A percentile compares a stretch with the other conserved stretches of the same genome.
Evolutionary conservation across 164 flowering plant species (phyloP).

Genomic region (Amborella trichopoda): DNA sequence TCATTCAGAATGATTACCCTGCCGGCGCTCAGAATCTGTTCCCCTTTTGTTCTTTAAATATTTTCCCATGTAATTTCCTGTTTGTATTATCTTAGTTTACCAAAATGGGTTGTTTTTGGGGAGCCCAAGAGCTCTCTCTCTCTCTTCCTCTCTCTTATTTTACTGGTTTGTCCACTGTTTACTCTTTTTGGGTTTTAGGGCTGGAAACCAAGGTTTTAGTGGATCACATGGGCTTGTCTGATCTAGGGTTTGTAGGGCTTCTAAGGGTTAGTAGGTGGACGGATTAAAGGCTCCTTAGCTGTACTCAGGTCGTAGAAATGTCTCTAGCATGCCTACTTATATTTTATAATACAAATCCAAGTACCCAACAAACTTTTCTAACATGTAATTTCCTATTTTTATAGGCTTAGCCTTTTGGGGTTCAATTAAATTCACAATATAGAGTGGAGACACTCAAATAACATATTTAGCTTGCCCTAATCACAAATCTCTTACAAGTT

Average conservation of each 20-base stretch:
- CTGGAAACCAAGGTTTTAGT: slow-evolving; percentile 31
- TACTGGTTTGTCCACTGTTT: no score
- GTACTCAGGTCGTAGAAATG: no score
- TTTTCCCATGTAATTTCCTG: not conserved
- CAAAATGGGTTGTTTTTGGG: not conserved
- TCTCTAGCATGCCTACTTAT: no score
- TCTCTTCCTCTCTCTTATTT: not conserved
- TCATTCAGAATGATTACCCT: slow-evolving; percentile 54
- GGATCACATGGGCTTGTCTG: slow-evolving; percentile 51
- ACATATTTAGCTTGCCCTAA: no score
- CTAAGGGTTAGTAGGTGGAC: slow-evolving; percentile 14
- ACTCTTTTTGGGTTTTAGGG: slow-evolving; percentile 18
- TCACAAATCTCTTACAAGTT: no score
- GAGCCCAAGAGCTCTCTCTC: not conserved
- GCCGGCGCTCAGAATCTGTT: slow-evolving; percentile 69
- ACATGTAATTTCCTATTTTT: no score
- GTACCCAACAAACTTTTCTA: no score
- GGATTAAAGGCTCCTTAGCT: no score
- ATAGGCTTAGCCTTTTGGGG: no score
- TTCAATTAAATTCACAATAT: no score
- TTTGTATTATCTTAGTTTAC: not conserved
- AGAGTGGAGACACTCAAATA: no score
- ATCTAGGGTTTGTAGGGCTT: slow-evolving; percentile 28
- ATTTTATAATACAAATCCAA: no score
- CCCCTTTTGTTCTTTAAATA: not conserved